Evolutionary conservation across 2,329 filamentous ascomycete species (phyloP).

Genomic region (Ophiosphaerella korrae): DNA sequence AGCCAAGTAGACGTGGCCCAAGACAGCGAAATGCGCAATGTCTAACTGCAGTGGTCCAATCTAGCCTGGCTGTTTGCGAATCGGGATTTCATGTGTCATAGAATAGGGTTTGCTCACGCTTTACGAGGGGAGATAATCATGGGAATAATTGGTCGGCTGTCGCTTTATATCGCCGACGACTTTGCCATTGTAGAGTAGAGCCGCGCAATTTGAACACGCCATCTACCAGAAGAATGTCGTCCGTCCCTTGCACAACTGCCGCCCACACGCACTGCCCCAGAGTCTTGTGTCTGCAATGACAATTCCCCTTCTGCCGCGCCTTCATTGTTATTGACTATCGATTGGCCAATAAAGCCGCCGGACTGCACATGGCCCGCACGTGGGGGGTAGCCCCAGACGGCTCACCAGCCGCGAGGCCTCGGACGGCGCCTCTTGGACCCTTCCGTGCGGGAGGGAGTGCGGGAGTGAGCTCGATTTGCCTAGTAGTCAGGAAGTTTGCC

Average conservation of each 20-base stretch:
- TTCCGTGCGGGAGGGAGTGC: conserved; percentile 18
- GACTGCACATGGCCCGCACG: not conserved
- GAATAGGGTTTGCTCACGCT: conserved; percentile 35
- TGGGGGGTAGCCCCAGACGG: conserved; percentile 11
- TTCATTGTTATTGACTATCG: not conserved
- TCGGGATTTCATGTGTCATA: conserved; percentile 13
- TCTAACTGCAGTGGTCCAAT: conserved; percentile 13
- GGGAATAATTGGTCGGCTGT: not conserved
- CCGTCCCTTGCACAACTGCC: too few species aligned
- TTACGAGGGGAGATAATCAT: conserved; percentile 9
- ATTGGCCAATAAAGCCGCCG: conserved; percentile 5
- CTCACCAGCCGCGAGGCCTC: conserved; percentile 3
- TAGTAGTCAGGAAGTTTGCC: too few species aligned
- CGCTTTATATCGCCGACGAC: too few species aligned
- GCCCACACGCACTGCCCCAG: too few species aligned
- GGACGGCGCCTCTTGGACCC: conserved; percentile 3
- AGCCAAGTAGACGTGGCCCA: conserved; percentile 35
- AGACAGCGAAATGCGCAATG: conserved; percentile 39
- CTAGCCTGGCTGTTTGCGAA: not conserved
- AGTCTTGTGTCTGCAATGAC: too few species aligned
- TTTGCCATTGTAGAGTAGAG: too few species aligned
- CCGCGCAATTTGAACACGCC: too few species aligned
- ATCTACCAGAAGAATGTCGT: too few species aligned
- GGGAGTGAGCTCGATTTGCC: conserved; percentile 6
- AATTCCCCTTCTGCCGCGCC: too few species aligned